Base-by-base conservation (phyloP, 768 basidiomycete genomes). In the Hericium rajendrae region DNA sequence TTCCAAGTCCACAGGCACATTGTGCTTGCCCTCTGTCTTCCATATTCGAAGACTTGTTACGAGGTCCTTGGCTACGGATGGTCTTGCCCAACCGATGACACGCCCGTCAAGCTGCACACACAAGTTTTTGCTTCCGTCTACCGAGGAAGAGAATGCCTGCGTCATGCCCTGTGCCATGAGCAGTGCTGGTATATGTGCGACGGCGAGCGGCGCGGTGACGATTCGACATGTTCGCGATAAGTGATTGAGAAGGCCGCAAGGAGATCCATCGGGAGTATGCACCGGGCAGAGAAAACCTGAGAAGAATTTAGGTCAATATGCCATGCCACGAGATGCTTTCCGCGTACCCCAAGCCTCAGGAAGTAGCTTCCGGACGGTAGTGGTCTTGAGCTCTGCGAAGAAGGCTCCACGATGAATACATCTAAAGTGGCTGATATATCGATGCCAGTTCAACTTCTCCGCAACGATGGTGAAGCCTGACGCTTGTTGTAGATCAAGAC, bases 381-480 rank as follows among this genome's bases (percentile, higher is more conserved):
- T 99, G 1, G 97, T 99, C 76, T 97, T 97, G 55, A 98, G 82
- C 70, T 98, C 94, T 6, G 94, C 91, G 68, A 99, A 99, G 82
- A 99, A 99, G 39, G 97, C 94, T 70, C 97, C 97, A 73, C 97
- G 91, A 73, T 99, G 97, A 32, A 99, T 93, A 70, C 91, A 97
- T 57, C 97, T 81, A 77, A 99, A 99, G 74, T 99, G 97, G 67
- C 89, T 90, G 71, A 99, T 93, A 71, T 97, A 99, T 39, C 97
- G 92, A 64, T 90, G 86, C 84, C 97, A 99, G 71, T 99, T 99
- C 59, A 99, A 78, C 72, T 98, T 98, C 75, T 99, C 97, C 5
- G 94, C 97, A 38, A 98, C 89, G 64, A 99, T 97, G 1, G 97
- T 98, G 72, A 95, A 98, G n/a, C 97, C 97, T 16, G 94, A 88